Percentiles rank a stretch among this genome's conserved stretches.
Conservation (phyloP, 345 rosid genomes). For the Turritis glabra region DNA sequence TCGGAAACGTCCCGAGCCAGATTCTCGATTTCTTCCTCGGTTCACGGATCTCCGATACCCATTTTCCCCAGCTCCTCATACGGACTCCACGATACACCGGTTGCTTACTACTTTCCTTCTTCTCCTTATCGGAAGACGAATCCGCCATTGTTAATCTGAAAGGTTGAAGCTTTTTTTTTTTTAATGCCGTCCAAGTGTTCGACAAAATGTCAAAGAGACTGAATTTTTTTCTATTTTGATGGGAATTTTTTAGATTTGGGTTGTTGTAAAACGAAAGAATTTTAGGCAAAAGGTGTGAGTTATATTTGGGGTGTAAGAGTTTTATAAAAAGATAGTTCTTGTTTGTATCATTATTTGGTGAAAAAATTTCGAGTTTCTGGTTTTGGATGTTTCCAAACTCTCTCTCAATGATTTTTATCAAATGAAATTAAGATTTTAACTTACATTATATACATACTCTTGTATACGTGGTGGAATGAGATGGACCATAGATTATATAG, state of each 20-base stretch:
- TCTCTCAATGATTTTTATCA: constrained; percentile 10
- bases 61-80: constrained; percentile 93
- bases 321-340: constrained; percentile 29
- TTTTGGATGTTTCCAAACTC: constrained; percentile 33
- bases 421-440: background rate
- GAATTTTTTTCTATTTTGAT: background rate
- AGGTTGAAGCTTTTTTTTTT: background rate
- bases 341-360: constrained; percentile 32
- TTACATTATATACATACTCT: background rate
- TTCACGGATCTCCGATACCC: constrained; percentile 98
- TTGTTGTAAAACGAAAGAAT: background rate
- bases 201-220: constrained; percentile 7
- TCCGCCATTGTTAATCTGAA: constrained; percentile 10
- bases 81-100: constrained; percentile 83
- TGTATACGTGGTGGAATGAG: constrained; percentile 7
- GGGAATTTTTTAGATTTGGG: background rate
- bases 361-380: constrained; percentile 4
- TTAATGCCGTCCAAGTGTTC: constrained; percentile 7
- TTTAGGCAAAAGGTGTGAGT: background rate
- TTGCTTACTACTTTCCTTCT: constrained; percentile 42
- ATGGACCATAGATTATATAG: background rate
- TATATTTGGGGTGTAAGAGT: background rate
- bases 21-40: constrained; percentile 90
- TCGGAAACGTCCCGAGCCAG: constrained; percentile 94
- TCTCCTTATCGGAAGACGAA: constrained; percentile 29